These are phyloP conservation scores for Huntiella savannae DNA, from an alignment of 2,329 filamentous ascomycete species.

Conservation along the genomic window DNA sequence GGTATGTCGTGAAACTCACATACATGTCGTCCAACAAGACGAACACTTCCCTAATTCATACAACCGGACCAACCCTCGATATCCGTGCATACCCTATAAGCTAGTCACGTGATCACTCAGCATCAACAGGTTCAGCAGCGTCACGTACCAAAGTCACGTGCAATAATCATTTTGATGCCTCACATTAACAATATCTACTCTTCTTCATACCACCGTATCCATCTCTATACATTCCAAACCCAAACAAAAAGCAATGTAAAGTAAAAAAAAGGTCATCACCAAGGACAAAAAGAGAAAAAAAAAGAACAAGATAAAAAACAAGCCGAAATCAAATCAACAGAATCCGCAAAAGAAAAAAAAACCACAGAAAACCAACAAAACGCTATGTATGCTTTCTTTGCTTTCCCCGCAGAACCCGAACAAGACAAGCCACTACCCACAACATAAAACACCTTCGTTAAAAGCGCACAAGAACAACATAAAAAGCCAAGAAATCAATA, in stretches of 20 bases:
- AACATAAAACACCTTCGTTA: neutral
- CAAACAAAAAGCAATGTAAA: too few relatives aligned
- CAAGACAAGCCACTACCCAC: neutral
- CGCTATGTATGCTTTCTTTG: slow-evolving; percentile 4
- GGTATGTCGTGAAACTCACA: too few relatives aligned
- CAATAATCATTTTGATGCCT: neutral
- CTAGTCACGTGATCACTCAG: too few relatives aligned
- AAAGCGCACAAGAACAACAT: slow-evolving; percentile 17
- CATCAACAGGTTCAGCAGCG: too few relatives aligned
- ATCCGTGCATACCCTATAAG: too few relatives aligned
- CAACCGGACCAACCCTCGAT: too few relatives aligned
- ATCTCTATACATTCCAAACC: neutral
- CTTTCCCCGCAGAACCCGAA: neutral
- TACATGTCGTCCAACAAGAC: too few relatives aligned
- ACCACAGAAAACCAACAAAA: slow-evolving; percentile 13
- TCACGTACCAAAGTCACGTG: too few relatives aligned
- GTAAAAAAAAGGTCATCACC: neutral
- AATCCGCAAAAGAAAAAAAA: slow-evolving; percentile 12
- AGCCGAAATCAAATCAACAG: neutral
- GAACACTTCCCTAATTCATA: too few relatives aligned
- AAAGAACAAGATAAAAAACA: slow-evolving; percentile 14
- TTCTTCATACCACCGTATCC: neutral
- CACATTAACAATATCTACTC: neutral
- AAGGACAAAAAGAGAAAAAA: slow-evolving; percentile 7
- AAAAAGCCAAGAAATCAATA: neutral